These are phyloP conservation scores for Cryphonectria radicalis DNA, from an alignment of 2,329 filamentous ascomycete species.

Conservation along the genomic window DNA sequence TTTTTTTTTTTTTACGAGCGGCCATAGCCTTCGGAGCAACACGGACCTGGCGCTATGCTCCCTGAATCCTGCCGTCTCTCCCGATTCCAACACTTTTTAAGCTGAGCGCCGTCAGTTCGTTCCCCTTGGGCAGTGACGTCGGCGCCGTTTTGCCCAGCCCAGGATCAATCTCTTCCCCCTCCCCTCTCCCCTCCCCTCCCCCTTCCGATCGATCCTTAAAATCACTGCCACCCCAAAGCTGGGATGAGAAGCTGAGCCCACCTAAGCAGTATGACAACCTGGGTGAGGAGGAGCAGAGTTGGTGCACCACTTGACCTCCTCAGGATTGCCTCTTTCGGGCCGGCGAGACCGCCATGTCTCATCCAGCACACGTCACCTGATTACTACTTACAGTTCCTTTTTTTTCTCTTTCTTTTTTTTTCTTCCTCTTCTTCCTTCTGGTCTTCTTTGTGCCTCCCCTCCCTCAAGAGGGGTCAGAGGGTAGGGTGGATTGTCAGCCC, in stretches of 20 bases:
- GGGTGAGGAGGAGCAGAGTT: not conserved
- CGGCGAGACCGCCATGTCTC: slow-evolving; percentile 7
- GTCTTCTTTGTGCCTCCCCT: too few relatives aligned
- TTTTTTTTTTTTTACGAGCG: not conserved
- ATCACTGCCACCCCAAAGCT: not conserved
- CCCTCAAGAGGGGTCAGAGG: too few relatives aligned
- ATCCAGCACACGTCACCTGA: slow-evolving; percentile 1
- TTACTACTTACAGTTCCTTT: not conserved
- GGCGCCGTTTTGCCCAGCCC: not conserved
- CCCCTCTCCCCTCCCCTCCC: too few relatives aligned
- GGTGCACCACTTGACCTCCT: not conserved
- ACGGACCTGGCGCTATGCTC: not conserved
- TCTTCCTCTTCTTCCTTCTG: too few relatives aligned
- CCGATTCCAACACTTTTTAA: not conserved
- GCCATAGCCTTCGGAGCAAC: not conserved
- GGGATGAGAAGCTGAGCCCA: too few relatives aligned
- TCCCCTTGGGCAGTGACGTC: not conserved
- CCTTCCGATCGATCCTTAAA: not conserved
- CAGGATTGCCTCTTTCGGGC: not conserved
- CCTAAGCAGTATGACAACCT: too few relatives aligned
- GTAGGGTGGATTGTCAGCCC: too few relatives aligned
- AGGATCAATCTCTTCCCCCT: not conserved
- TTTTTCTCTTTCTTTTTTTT: not conserved
- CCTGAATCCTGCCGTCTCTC: not conserved
- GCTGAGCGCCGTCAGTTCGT: not conserved